These are phyloP conservation scores for Nicotiana rustica DNA, from an alignment of 305 asterid genomes.

Conservation along the genomic window DNA sequence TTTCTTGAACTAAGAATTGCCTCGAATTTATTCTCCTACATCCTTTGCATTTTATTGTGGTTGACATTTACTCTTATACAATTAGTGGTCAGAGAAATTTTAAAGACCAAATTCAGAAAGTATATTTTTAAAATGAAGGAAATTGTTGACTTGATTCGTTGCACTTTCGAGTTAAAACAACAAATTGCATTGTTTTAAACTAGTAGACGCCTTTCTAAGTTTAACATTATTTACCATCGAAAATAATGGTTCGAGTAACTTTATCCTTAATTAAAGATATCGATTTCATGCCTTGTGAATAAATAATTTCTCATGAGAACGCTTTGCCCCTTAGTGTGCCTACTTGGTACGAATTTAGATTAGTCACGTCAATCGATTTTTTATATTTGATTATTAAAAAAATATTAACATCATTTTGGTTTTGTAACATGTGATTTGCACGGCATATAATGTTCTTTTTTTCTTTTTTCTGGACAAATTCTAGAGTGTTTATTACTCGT, in stretches of 20 bases:
- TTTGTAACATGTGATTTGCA: not conserved
- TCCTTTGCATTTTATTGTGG: not conserved
- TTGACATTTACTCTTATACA: not conserved
- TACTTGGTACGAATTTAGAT: no score
- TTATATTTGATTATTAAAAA: no score
- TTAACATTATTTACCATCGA: not conserved
- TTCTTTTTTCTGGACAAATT: not conserved
- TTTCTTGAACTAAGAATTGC: not conserved
- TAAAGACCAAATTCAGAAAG: not conserved
- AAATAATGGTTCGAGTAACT: no score
- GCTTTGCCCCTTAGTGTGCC: no score
- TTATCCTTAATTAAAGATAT: no score
- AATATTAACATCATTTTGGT: not conserved
- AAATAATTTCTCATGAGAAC: no score
- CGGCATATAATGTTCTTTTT: not conserved
- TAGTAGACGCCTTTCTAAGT: not conserved
- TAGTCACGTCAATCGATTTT: no score
- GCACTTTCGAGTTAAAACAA: not conserved
- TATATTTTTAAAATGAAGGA: not conserved
- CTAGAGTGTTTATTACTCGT: not conserved
- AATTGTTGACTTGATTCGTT: not conserved
- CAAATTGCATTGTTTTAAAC: not conserved
- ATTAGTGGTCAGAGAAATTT: not conserved
- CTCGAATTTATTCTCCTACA: not conserved
- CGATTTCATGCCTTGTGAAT: not conserved